A percentile compares a stretch with the other conserved stretches of the same genome.
Evolutionary conservation across 768 basidiomycete genomes (phyloP).

Genomic region (Erythrobasidium yunnanense): DNA sequence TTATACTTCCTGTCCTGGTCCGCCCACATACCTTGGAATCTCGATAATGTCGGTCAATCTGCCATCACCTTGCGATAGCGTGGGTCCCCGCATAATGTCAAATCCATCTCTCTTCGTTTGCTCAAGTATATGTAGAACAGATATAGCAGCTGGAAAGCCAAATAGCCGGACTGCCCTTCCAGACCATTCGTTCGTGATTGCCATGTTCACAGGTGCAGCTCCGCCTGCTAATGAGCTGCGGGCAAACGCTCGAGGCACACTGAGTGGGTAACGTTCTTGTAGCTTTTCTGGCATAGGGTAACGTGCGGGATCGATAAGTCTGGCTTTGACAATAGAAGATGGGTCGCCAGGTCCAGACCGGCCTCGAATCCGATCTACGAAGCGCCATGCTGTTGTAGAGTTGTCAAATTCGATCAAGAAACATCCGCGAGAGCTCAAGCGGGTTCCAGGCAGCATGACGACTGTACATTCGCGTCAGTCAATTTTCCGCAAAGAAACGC

Average conservation of each 20-base stretch:
- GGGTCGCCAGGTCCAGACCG: not conserved
- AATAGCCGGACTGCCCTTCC: not conserved
- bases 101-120: not conserved
- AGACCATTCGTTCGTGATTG: not conserved
- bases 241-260: not conserved
- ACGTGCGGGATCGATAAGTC: not conserved
- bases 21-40: not conserved
- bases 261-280: not conserved
- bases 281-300: not conserved
- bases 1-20: not conserved
- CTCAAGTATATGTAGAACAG: not conserved
- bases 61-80: not conserved
- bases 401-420: not conserved
- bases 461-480: not conserved
- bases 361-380: not conserved
- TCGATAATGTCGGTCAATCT: not conserved
- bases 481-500: not conserved
- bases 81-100: not conserved
- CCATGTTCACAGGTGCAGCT: not conserved
- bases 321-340: too few species aligned
- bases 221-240: not conserved
- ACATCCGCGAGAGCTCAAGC: not conserved
- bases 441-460: not conserved
- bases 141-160: slow-evolving; percentile 2
- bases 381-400: not conserved